Base-by-base conservation (phyloP, 1,139 yeast species). In the Groenewaldozyma sp. region DNA sequence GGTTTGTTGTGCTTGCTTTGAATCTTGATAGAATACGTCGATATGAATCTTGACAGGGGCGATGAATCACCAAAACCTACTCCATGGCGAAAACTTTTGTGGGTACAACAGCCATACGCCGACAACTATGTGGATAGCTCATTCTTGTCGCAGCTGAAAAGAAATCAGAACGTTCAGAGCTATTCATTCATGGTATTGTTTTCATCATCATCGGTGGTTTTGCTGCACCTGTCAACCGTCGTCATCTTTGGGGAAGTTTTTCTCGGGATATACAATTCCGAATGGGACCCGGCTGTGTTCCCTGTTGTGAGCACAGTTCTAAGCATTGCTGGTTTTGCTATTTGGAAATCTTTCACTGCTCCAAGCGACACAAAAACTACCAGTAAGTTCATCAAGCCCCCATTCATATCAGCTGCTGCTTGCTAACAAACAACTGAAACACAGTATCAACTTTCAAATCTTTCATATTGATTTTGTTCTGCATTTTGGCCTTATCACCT, bases 101-200 rank as follows among this genome's bases (percentile, higher is more conserved):
- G 95, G 79, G 72, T 82, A 34, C 72, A 73, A 45, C 96, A 88
- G 55, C 83, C 83, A 11, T 88, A 78, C 54, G 94, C 95, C 0
- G 98, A 91, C 58, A 91, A 87, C 59, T 84, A 84, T 62, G 91
- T 94, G 2, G 94, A 87, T 55, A 62, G 65, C 7, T 74, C 88
- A 6, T 91, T 91, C 55, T 64, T 87, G 14, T 76, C 87, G 3
- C 94, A 81, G 55, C 68, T 88, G 49, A 76, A 78, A 50, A 67
- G 93, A 36, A 86, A 86, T 61, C 69, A 86, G 26, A 78, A 87
- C 10, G 91, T 84, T 28, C 74, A 74, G 28, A 70, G 71, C 44
- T 79, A 86, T 57, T 71, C 84, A 1, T 80, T 74, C 51, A 64
- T 70, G 64, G 72, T 77, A 35, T 64, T 86, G 14, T 70, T 73